A percentile compares a stretch with the other conserved stretches of the same genome.
Conservation (phyloP, 2,329 filamentous ascomycete genomes). For the Macroventuria anomochaeta region DNA sequence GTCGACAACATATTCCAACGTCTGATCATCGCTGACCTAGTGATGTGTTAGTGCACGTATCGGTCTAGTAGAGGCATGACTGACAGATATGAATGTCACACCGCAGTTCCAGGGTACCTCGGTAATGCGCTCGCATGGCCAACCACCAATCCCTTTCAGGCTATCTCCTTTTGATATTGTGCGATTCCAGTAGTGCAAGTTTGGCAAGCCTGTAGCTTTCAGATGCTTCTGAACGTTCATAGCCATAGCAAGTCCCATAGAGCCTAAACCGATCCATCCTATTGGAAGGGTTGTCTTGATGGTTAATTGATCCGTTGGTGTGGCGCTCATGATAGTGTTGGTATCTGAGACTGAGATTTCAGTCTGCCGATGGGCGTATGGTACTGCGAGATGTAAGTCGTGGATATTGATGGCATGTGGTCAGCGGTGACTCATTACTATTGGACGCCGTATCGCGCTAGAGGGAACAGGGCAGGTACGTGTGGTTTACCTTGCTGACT, state of each 20-base stretch:
- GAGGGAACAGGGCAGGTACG: slow-evolving; percentile 11
- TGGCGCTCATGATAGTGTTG: not conserved
- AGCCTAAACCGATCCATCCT: slow-evolving; percentile 55
- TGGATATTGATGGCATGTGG: not conserved
- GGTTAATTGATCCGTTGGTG: not conserved
- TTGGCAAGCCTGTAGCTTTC: slow-evolving; percentile 12
- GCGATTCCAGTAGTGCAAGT: slow-evolving; percentile 55
- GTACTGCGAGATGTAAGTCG: not conserved
- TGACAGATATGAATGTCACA: slow-evolving; percentile 46
- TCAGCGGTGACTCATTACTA: slow-evolving; percentile 12
- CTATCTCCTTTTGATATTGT: slow-evolving; percentile 55
- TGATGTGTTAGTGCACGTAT: not conserved
- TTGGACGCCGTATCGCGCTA: slow-evolving; percentile 16
- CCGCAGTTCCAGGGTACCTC: slow-evolving; percentile 31
- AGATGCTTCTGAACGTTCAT: slow-evolving; percentile 58
- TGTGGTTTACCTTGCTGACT: not conserved
- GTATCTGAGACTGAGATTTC: not conserved
- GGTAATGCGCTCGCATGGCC: slow-evolving; percentile 20
- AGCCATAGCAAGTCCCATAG: slow-evolving; percentile 60
- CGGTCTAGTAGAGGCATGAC: not conserved
- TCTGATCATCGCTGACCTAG: slow-evolving; percentile 52
- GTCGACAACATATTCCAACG: slow-evolving; percentile 44
- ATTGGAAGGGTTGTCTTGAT: not conserved
- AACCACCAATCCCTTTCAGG: slow-evolving; percentile 37
- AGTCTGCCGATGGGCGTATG: not conserved